A percentile compares a stretch with the other conserved stretches of the same genome.
Conservation (phyloP, 352 stramenopile genomes). For the Phytophthora chlamydospora region DNA sequence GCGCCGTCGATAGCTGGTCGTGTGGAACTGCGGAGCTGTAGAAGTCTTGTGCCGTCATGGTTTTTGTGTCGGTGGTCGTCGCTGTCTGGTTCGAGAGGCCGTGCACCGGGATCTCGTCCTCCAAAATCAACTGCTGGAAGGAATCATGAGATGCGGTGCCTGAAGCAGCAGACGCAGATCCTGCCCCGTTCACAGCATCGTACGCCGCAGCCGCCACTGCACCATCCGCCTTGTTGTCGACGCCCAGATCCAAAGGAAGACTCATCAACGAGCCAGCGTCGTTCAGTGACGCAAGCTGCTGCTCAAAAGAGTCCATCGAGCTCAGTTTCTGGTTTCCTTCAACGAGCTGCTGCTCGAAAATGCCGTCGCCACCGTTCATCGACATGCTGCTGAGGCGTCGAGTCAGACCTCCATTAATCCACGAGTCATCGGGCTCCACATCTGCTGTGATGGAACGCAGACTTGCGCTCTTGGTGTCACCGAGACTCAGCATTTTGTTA, state of each 20-base stretch:
- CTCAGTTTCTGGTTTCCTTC: conserved; percentile 39
- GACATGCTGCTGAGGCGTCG: conserved; percentile 61
- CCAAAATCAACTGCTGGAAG: conserved; percentile 46
- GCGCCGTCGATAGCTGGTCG: conserved; percentile 47
- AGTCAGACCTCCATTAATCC: conserved; percentile 54
- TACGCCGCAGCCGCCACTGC: conserved; percentile 25
- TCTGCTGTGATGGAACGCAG: conserved; percentile 58
- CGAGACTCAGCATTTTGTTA: conserved; percentile 62
- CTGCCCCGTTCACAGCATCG: conserved; percentile 25
- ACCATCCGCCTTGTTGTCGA: conserved; percentile 28
- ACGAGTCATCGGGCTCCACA: conserved; percentile 53
- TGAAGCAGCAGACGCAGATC: conserved; percentile 1
- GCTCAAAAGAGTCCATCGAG: conserved; percentile 43
- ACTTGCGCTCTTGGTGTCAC: conserved; percentile 56
- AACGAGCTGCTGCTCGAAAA: conserved; percentile 41
- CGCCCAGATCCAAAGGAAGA: conserved; percentile 33
- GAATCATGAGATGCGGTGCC: conserved; percentile 28
- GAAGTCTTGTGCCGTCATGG: conserved; percentile 62
- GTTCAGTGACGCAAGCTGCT: conserved; percentile 50
- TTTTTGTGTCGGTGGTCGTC: conserved; percentile 29
- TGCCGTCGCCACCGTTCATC: conserved; percentile 27
- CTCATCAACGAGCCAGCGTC: conserved; percentile 41
- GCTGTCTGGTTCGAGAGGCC: conserved; percentile 17
- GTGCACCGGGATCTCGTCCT: conserved; percentile 41
- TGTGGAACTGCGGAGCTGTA: conserved; percentile 53